A percentile compares a stretch with the other conserved stretches of the same genome.
Conservation (phyloP, 1,139 yeast genomes). For the Debaryomyces psychrophilus region DNA sequence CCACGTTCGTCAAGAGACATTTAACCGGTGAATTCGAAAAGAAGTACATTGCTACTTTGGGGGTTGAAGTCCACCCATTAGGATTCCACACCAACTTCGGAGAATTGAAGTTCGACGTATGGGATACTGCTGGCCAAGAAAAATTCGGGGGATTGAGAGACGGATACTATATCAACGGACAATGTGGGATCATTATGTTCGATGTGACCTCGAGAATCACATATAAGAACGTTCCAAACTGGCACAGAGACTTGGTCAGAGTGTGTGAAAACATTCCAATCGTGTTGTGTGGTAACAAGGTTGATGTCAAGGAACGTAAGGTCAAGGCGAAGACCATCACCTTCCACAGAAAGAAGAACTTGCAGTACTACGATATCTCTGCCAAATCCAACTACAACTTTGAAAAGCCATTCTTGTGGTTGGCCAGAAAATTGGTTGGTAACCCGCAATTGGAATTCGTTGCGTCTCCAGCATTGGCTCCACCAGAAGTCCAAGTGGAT, state of each 20-base stretch:
- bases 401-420: conserved; percentile 99
- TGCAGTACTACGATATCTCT: conserved; percentile 98
- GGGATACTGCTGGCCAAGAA: conserved; percentile 99
- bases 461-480: conserved; percentile 99
- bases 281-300: conserved; percentile 99
- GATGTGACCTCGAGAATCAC: conserved; percentile 99
- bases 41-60: conserved; percentile 98
- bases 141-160: conserved; percentile 99
- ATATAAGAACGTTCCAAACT: conserved; percentile 99
- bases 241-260: conserved; percentile 99
- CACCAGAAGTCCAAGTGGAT: conserved; percentile 98
- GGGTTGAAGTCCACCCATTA: conserved; percentile 99
- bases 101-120: conserved; percentile 97
- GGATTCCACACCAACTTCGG: conserved; percentile 98
- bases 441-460: conserved; percentile 98
- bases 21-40: conserved; percentile 99
- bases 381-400: conserved; percentile 99
- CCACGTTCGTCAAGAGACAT: conserved; percentile 99
- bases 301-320: conserved; percentile 99
- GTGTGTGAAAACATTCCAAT: conserved; percentile 99
- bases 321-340: conserved; percentile 99
- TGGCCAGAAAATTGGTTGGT: conserved; percentile 98
- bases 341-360: conserved; percentile 99
- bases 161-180: conserved; percentile 99
- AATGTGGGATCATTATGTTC: conserved; percentile 99